phyloP scores from a whole-genome alignment of 805 yeast species.

The Cyberlindnera suaveolens region DNA sequence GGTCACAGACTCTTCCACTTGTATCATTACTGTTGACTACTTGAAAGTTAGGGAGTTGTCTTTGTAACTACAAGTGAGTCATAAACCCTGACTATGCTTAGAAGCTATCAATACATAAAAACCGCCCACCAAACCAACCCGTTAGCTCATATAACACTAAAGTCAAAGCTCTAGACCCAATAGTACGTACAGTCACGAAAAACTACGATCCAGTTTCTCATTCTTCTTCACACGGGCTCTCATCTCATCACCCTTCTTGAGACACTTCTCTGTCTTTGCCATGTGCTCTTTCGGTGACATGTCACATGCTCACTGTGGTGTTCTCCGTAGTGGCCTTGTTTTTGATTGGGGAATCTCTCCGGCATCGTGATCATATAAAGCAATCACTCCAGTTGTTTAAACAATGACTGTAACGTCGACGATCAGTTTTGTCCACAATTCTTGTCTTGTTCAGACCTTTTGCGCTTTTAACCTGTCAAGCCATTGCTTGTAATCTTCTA shows the following conservation, averaged over 20 bases:
- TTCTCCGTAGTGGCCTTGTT: background rate
- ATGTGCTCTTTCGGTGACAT: constrained; percentile 14
- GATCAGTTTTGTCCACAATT: constrained; percentile 17
- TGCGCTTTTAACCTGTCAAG: constrained; percentile 3
- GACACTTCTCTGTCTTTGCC: constrained; percentile 16
- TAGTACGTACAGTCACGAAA: too few species aligned
- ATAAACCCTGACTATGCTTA: background rate
- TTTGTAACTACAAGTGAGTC: background rate
- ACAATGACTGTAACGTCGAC: constrained; percentile 13
- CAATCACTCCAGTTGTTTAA: too few species aligned
- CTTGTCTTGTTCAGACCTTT: constrained; percentile 7
- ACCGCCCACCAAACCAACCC: too few species aligned
- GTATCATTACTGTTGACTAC: background rate
- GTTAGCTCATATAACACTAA: too few species aligned
- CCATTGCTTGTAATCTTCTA: constrained; percentile 6
- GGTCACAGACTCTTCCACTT: constrained; percentile 7
- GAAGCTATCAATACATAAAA: background rate
- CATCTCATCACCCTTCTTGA: constrained; percentile 17
- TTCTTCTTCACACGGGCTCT: constrained; percentile 8
- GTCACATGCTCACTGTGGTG: constrained; percentile 3
- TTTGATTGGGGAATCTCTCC: background rate
- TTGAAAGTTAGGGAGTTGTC: background rate
- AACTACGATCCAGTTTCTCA: background rate
- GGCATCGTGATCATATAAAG: background rate
- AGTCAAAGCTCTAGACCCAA: too few species aligned